These are phyloP conservation scores for Phytopythium aichiense DNA, from an alignment of 352 stramenopile genomes.

Conservation along the genomic window DNA sequence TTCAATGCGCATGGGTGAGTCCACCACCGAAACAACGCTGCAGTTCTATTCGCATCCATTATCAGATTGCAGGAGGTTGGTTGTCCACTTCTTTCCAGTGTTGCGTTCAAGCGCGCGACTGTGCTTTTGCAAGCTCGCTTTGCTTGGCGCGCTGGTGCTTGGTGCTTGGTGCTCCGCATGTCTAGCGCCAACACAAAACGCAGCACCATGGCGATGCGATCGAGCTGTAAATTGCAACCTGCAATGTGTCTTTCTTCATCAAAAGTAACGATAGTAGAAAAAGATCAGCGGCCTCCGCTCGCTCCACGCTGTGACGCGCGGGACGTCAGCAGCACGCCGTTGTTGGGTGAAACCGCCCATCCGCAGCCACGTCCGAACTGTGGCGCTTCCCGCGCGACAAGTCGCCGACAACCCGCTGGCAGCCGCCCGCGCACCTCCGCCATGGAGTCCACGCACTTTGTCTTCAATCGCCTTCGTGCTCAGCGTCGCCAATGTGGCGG, in stretches of 20 bases:
- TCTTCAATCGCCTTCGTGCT: no score
- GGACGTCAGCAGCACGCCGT: background rate
- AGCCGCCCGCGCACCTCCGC: no score
- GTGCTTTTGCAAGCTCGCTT: background rate
- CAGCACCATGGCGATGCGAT: background rate
- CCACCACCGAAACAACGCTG: constrained; percentile 2
- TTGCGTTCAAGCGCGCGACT: no score
- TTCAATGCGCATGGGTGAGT: background rate
- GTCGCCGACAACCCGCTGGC: no score
- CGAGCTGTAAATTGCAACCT: no score
- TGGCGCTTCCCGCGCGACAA: background rate
- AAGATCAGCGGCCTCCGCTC: background rate
- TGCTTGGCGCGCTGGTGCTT: background rate
- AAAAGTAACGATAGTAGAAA: constrained; percentile 17
- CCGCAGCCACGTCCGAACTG: background rate
- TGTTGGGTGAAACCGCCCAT: constrained; percentile 2
- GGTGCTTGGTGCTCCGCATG: background rate
- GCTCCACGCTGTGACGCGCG: background rate
- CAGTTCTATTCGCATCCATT: background rate
- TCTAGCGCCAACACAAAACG: background rate
- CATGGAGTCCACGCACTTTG: no score
- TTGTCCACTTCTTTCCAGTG: background rate
- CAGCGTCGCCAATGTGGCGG: no score
- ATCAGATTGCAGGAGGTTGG: background rate
- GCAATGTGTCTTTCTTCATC: background rate